Conservation (phyloP, 2,329 filamentous ascomycete species). For the Xylariaceae sp. region DNA sequence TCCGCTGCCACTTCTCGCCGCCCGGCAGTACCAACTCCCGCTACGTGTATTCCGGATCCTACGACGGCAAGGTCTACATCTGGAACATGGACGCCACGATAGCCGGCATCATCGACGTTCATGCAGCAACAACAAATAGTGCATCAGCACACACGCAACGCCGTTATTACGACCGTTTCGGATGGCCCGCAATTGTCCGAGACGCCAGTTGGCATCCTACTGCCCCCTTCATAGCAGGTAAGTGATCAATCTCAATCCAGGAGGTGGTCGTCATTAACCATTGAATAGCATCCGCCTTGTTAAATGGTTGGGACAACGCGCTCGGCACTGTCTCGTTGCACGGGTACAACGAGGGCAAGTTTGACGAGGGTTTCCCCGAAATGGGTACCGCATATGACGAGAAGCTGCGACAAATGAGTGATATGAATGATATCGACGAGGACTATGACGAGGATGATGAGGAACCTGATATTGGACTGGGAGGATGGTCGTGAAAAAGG, state of each 20-base stretch:
- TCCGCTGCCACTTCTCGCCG: conserved; percentile 92
- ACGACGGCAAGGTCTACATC: conserved; percentile 83
- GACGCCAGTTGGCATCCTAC: conserved; percentile 90
- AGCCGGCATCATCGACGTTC: conserved; percentile 73
- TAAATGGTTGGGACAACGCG: conserved; percentile 71
- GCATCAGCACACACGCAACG: conserved; percentile 52
- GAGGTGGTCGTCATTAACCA: not conserved
- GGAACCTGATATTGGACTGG: not conserved
- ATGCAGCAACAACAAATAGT: conserved; percentile 59
- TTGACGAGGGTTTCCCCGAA: conserved; percentile 57
- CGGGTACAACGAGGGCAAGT: conserved; percentile 63
- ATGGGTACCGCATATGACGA: conserved; percentile 59
- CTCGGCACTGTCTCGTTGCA: conserved; percentile 74
- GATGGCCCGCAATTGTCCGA: conserved; percentile 74
- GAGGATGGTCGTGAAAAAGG: not conserved
- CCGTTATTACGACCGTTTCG: conserved; percentile 50
- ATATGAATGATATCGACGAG: conserved; percentile 7
- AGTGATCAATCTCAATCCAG: conserved; percentile 27
- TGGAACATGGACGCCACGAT: conserved; percentile 91
- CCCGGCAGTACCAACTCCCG: conserved; percentile 77
- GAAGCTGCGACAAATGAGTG: conserved; percentile 42
- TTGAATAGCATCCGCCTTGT: conserved; percentile 68
- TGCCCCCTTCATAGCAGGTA: conserved; percentile 68
- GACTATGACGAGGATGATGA: conserved; percentile 16
- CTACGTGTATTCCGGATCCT: conserved; percentile 89